Evolutionary conservation across 2,329 filamentous ascomycete species (phyloP).

Genomic region (Berkeleyomyces rouxiae): DNA sequence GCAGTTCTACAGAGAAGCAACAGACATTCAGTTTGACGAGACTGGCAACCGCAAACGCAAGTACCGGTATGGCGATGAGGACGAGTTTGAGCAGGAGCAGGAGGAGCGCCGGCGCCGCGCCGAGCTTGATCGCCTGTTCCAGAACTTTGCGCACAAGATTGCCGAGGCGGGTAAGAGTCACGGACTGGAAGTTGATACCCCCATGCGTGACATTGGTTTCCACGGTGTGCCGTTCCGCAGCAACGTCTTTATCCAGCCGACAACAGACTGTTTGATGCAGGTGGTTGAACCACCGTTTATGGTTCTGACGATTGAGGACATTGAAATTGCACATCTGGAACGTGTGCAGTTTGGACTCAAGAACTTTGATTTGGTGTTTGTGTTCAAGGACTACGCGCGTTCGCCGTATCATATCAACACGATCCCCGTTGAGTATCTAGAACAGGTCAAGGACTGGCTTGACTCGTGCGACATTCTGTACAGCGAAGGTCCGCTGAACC

Average conservation of each 20-base stretch:
- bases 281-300: constrained; percentile 94
- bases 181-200: constrained; percentile 85
- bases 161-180: constrained; percentile 87
- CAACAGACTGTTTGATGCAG: constrained; percentile 92
- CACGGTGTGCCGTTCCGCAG: constrained; percentile 90
- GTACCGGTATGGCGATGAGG: constrained; percentile 93
- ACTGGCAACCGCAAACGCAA: constrained; percentile 96
- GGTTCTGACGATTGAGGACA: constrained; percentile 86
- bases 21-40: constrained; percentile 96
- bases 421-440: constrained; percentile 86
- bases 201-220: constrained; percentile 91
- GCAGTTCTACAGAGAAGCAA: constrained; percentile 94
- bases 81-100: constrained; percentile 96
- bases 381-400: constrained; percentile 95
- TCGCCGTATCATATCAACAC: constrained; percentile 90
- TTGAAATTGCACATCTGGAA: constrained; percentile 90
- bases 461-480: constrained; percentile 91
- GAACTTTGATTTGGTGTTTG: constrained; percentile 96
- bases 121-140: constrained; percentile 91
- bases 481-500: constrained; percentile 84
- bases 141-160: constrained; percentile 92
- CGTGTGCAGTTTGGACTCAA: constrained; percentile 93
- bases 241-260: constrained; percentile 89
- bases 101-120: constrained; percentile 82
- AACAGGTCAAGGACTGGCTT: constrained; percentile 94